These are phyloP conservation scores for Dryas alaskensis DNA, from an alignment of 306 rosid genomes.

Conservation along the genomic window DNA sequence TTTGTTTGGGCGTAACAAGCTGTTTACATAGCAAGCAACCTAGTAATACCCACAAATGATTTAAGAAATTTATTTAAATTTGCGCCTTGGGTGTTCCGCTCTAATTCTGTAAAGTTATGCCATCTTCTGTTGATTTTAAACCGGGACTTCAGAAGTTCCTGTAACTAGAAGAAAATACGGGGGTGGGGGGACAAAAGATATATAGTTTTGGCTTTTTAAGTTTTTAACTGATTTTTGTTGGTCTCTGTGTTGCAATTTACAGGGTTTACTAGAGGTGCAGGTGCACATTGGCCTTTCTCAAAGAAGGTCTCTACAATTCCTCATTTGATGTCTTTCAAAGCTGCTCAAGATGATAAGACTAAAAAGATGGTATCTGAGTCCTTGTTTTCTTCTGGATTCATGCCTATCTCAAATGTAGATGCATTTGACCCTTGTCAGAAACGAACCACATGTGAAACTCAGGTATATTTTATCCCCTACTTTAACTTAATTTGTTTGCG, in stretches of 20 bases:
- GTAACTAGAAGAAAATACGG: too few relatives aligned
- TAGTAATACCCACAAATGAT: background rate
- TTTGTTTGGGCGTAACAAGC: background rate
- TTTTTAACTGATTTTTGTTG: slow-evolving; percentile 16
- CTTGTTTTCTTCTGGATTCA: slow-evolving; percentile 32
- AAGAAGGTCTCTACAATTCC: slow-evolving; percentile 62
- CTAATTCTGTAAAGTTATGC: background rate
- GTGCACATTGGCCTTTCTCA: slow-evolving; percentile 57
- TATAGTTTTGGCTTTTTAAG: background rate
- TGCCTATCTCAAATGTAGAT: slow-evolving; percentile 38
- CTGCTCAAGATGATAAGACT: slow-evolving; percentile 54
- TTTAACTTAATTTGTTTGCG: background rate
- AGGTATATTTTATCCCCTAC: slow-evolving; percentile 40
- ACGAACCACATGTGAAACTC: slow-evolving; percentile 42
- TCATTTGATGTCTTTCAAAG: slow-evolving; percentile 58
- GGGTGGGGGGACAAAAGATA: too few relatives aligned
- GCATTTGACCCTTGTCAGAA: slow-evolving; percentile 32
- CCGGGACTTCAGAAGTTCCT: background rate
- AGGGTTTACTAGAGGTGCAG: slow-evolving; percentile 44
- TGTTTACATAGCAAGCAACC: background rate
- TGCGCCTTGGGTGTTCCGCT: background rate
- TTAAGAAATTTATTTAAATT: background rate
- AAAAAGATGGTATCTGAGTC: slow-evolving; percentile 40
- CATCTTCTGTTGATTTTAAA: background rate
- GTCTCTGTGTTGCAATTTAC: slow-evolving; percentile 24